Evolutionary conservation across 2,329 filamentous ascomycete genomes (phyloP).

Genomic region (Colletotrichum musae): DNA sequence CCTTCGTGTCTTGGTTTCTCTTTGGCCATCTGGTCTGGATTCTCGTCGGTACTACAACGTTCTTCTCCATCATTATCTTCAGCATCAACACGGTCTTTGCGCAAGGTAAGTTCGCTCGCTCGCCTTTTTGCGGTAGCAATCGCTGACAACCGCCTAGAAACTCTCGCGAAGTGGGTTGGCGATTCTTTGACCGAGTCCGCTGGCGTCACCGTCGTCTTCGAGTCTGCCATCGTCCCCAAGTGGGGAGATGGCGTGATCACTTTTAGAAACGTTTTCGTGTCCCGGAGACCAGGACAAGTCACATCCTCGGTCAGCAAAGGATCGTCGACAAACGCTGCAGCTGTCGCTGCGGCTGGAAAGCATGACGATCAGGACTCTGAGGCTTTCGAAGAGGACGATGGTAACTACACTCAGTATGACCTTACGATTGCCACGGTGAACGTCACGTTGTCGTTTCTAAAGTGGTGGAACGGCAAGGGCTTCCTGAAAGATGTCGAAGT

Average conservation of each 20-base stretch:
- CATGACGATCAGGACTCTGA: constrained; percentile 63
- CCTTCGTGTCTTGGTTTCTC: constrained; percentile 94
- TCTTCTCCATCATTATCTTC: constrained; percentile 92
- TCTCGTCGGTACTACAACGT: constrained; percentile 96
- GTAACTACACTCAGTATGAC: constrained; percentile 98
- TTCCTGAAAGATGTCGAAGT: constrained; percentile 93
- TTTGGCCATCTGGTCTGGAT: constrained; percentile 96
- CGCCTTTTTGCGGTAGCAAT: background rate
- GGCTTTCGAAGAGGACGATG: constrained; percentile 78
- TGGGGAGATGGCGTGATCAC: constrained; percentile 97
- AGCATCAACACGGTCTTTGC: constrained; percentile 97
- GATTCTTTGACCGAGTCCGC: constrained; percentile 96
- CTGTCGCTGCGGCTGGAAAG: constrained; percentile 83
- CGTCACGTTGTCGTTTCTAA: constrained; percentile 96
- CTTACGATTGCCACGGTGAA: constrained; percentile 95
- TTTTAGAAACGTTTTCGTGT: constrained; percentile 97
- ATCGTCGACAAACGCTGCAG: constrained; percentile 86
- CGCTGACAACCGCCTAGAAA: constrained; percentile 71
- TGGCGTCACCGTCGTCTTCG: constrained; percentile 94
- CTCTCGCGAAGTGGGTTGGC: constrained; percentile 90
- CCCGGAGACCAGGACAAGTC: constrained; percentile 86
- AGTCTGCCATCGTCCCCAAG: constrained; percentile 96
- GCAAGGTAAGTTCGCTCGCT: constrained; percentile 72
- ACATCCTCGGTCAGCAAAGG: constrained; percentile 92
- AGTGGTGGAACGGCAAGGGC: constrained; percentile 98